Evolutionary conservation across 306 rosid species (phyloP), one percentile per base, ranked within the genome.

Genomic region (Lathyrus tuberosus): DNA sequence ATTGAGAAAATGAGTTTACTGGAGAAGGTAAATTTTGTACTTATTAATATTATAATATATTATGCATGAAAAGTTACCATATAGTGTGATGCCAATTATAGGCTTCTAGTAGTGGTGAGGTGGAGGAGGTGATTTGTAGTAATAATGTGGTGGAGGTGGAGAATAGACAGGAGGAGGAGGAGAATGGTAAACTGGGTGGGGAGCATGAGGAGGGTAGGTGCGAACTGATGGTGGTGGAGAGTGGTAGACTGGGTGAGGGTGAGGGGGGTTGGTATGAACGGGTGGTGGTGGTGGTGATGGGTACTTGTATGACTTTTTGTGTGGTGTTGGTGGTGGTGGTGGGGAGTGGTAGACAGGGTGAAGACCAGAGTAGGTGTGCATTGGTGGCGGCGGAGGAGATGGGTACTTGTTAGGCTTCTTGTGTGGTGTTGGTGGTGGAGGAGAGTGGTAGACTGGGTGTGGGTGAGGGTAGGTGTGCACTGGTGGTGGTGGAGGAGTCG

Each of bases 41-140:
- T 56, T 54, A n/a, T 40, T 40, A 24, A 70, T 46, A 24, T 58
- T 31, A 30, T 62, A 40, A 62, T 31, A 44, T 47, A 13, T 40
- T 17, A 3, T 65, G 47, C 15, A 9, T 33, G 69, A 42, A 68
- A 60, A 43, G 37, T 48, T 78, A 78, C 78, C 75, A 67, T 78
- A 53, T 56, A 44, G 58, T 26, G 22, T 66, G 72, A 20, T 38
- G 59, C 26, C 17, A 66, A 42, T 20, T 10, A 44, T 11, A 43
- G 8, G 56, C 24, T 54, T 82, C 91, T 88, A 88, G 87, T 78
- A 15, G 67, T 85, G 86, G 81, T 84, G 33, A 28, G 95, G 91
- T 15, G 95, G 95, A 73, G 95, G 94, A 40, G 86, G 84, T 24
- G 86, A 88, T 24, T 85, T 40, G 31, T 88, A 68, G 37, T 81